A percentile compares a stretch with the other conserved stretches of the same genome.
These are phyloP conservation scores for Microcos paniculata DNA, from an alignment of 345 rosid species.

Conservation along the genomic window DNA sequence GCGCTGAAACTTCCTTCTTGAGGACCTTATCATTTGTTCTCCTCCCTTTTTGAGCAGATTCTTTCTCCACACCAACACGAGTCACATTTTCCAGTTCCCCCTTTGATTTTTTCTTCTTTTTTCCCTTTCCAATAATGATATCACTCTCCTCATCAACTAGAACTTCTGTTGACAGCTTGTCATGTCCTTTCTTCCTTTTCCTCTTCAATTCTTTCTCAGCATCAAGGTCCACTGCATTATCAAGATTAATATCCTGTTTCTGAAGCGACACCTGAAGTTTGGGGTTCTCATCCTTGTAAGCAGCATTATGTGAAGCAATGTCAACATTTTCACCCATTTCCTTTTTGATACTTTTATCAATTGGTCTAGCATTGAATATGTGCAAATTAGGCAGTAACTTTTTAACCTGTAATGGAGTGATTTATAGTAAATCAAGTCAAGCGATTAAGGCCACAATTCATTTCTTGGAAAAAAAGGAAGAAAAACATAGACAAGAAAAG, in stretches of 20 bases:
- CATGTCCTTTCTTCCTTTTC: constrained; percentile 29
- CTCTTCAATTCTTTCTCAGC: constrained; percentile 26
- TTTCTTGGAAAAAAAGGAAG: neutral
- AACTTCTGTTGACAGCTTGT: constrained; percentile 22
- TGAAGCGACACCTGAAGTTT: neutral
- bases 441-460: neutral
- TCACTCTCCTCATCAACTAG: neutral
- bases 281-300: constrained; percentile 20
- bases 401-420: constrained; percentile 46
- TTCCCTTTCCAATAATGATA: constrained; percentile 18
- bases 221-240: neutral
- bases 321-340: constrained; percentile 27
- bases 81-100: constrained; percentile 23
- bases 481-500: neutral
- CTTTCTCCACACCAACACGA: constrained; percentile 20
- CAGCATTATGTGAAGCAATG: constrained; percentile 15
- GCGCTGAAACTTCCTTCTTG: constrained; percentile 16
- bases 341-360: constrained; percentile 39
- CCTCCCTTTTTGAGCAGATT: constrained; percentile 16
- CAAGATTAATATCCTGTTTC: constrained; percentile 6
- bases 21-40: constrained; percentile 21
- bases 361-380: constrained; percentile 72
- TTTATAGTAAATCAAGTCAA: neutral
- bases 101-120: constrained; percentile 30
- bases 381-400: constrained; percentile 55